Conservation (phyloP, 768 basidiomycete genomes). For the Daedaleopsis nitida region DNA sequence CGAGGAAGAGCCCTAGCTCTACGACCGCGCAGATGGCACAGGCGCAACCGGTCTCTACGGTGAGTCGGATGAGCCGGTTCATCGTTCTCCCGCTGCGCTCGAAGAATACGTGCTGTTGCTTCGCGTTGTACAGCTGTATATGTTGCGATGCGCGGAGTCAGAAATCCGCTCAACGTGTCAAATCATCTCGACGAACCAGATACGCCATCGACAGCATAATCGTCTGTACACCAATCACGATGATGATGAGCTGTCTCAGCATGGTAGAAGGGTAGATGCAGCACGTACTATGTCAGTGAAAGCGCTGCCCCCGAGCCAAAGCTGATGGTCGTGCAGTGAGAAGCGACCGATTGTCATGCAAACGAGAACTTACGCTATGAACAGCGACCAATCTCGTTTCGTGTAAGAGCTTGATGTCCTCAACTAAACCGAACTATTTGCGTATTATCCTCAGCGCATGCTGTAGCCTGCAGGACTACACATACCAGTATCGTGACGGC, state of each 20-base stretch:
- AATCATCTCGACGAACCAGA: neutral
- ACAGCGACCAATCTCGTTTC: neutral
- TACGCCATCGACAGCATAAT: constrained; percentile 2
- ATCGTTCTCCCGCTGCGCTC: neutral
- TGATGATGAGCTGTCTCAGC: neutral
- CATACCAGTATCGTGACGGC: neutral
- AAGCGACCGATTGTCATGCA: no score
- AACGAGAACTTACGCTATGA: neutral
- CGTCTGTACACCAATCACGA: neutral
- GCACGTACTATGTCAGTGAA: constrained; percentile 1
- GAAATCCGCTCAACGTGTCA: neutral
- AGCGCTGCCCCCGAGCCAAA: constrained; percentile 1
- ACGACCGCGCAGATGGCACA: no score
- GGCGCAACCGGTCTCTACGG: no score
- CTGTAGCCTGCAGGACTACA: no score
- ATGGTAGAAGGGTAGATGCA: neutral
- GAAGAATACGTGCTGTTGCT: neutral
- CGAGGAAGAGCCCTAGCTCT: no score
- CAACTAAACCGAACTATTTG: neutral
- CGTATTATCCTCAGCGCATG: neutral
- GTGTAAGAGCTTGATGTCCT: neutral
- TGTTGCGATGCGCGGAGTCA: neutral
- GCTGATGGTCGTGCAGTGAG: neutral
- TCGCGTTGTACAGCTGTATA: neutral
- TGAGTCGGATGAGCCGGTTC: no score